Percentiles rank a stretch among this genome's conserved stretches.
These are phyloP conservation scores for Mortierella alpina DNA, from an alignment of 192 early-diverging fungal species.

Conservation along the genomic window DNA sequence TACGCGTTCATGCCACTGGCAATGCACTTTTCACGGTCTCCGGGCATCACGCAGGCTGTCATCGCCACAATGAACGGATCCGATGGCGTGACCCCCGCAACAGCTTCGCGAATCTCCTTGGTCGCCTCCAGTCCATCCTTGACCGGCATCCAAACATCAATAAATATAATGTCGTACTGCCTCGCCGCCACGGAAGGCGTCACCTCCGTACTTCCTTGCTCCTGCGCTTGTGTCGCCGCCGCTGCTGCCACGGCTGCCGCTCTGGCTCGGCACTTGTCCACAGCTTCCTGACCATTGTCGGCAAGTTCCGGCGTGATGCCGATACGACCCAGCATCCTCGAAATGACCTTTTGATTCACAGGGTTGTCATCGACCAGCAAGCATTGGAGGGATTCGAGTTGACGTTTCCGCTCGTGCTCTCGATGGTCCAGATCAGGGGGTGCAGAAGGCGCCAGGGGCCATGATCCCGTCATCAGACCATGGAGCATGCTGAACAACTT, in stretches of 20 bases:
- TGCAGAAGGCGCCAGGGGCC: slow-evolving; percentile 25
- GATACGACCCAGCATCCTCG: slow-evolving; percentile 42
- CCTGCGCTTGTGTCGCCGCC: background rate
- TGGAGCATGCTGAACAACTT: slow-evolving; percentile 51
- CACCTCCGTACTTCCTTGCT: background rate
- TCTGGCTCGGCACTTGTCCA: slow-evolving; percentile 32
- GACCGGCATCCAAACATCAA: slow-evolving; percentile 56
- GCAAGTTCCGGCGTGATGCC: slow-evolving; percentile 50
- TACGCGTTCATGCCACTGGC: slow-evolving; percentile 64
- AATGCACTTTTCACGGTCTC: slow-evolving; percentile 51
- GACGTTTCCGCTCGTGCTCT: slow-evolving; percentile 28
- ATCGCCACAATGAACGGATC: slow-evolving; percentile 37
- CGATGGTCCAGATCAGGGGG: slow-evolving; percentile 19
- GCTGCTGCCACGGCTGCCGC: slow-evolving; percentile 26
- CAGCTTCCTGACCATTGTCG: slow-evolving; percentile 55
- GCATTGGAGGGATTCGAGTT: slow-evolving; percentile 37
- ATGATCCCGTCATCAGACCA: slow-evolving; percentile 49
- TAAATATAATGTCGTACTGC: slow-evolving; percentile 55
- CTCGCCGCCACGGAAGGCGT: background rate
- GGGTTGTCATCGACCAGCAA: slow-evolving; percentile 60
- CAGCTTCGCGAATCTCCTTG: slow-evolving; percentile 30
- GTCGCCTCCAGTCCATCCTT: slow-evolving; percentile 51
- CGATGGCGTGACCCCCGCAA: slow-evolving; percentile 28
- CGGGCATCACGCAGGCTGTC: slow-evolving; percentile 55
- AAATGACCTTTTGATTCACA: slow-evolving; percentile 56